These are phyloP conservation scores for Kuraishia piskuri DNA, from an alignment of 805 yeast species.

Conservation along the genomic window DNA sequence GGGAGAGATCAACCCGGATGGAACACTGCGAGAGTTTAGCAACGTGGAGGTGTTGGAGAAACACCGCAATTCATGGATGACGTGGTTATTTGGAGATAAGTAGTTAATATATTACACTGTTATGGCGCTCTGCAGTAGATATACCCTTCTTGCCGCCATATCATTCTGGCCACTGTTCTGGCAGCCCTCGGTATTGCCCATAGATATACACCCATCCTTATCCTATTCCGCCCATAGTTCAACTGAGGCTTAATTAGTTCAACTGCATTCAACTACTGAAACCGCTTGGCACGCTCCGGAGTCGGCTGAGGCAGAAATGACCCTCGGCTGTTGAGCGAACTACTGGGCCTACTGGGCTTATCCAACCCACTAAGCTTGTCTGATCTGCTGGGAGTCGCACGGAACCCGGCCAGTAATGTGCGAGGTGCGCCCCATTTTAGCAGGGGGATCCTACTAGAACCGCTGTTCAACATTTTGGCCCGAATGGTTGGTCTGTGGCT, in stretches of 20 bases:
- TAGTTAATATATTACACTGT: slow-evolving; percentile 10
- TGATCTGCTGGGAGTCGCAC: not conserved
- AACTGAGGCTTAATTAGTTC: too few relatives aligned
- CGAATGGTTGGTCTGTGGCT: not conserved
- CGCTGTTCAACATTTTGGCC: not conserved
- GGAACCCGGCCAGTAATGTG: slow-evolving; percentile 10
- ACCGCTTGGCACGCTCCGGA: slow-evolving; percentile 4
- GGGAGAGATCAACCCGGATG: slow-evolving; percentile 37
- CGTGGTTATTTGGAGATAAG: slow-evolving; percentile 34
- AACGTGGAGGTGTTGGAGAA: slow-evolving; percentile 30
- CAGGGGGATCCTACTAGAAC: not conserved
- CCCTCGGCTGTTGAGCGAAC: not conserved
- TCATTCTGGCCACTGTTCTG: too few relatives aligned
- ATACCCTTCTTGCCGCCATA: too few relatives aligned
- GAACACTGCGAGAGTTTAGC: slow-evolving; percentile 32
- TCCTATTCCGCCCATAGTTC: too few relatives aligned
- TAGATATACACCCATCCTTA: too few relatives aligned
- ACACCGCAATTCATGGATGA: slow-evolving; percentile 29
- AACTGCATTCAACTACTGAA: too few relatives aligned
- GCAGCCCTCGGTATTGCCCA: too few relatives aligned
- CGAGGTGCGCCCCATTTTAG: not conserved
- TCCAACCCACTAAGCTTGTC: not conserved
- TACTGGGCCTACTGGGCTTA: not conserved
- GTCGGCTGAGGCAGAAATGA: not conserved
- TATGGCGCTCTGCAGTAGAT: too few relatives aligned